Percentiles rank a stretch among this genome's conserved stretches.
Evolutionary conservation across 768 basidiomycete species (phyloP).

Genomic region (Floccularia luteovirens): DNA sequence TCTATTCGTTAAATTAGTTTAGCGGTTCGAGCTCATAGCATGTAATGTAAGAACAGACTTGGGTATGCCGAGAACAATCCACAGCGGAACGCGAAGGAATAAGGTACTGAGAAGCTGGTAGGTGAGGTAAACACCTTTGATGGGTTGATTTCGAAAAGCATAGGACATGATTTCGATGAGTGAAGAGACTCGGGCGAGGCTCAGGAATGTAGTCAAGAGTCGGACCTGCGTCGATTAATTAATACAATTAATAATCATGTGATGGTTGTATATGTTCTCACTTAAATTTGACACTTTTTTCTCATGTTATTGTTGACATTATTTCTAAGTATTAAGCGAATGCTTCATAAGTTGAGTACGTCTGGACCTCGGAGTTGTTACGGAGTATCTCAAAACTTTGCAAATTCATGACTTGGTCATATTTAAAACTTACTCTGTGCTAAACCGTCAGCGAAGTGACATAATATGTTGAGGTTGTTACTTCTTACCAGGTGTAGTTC

Average conservation of each 20-base stretch:
- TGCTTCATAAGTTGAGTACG: too few species aligned
- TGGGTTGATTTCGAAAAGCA: slow-evolving; percentile 34
- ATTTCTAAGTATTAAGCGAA: not conserved
- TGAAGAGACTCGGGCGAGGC: not conserved
- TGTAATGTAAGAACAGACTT: slow-evolving; percentile 15
- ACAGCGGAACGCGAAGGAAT: slow-evolving; percentile 39
- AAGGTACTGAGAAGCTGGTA: slow-evolving; percentile 31
- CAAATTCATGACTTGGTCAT: too few species aligned
- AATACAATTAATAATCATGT: too few species aligned
- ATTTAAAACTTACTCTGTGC: too few species aligned
- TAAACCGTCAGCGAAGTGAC: too few species aligned
- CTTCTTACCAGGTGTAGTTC: too few species aligned
- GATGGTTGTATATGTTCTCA: too few species aligned
- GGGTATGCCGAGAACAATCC: slow-evolving; percentile 32
- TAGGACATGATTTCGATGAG: slow-evolving; percentile 16
- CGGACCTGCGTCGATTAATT: too few species aligned
- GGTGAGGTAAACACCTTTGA: slow-evolving; percentile 39
- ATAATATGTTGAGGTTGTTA: too few species aligned
- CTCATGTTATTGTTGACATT: not conserved
- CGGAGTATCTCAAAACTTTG: too few species aligned
- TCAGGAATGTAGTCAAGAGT: not conserved
- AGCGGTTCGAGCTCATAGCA: not conserved
- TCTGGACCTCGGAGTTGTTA: too few species aligned
- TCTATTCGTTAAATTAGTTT: slow-evolving; percentile 12
- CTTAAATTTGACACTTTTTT: not conserved